Base-by-base conservation (phyloP, 768 basidiomycete genomes). In the Mycena pura region DNA sequence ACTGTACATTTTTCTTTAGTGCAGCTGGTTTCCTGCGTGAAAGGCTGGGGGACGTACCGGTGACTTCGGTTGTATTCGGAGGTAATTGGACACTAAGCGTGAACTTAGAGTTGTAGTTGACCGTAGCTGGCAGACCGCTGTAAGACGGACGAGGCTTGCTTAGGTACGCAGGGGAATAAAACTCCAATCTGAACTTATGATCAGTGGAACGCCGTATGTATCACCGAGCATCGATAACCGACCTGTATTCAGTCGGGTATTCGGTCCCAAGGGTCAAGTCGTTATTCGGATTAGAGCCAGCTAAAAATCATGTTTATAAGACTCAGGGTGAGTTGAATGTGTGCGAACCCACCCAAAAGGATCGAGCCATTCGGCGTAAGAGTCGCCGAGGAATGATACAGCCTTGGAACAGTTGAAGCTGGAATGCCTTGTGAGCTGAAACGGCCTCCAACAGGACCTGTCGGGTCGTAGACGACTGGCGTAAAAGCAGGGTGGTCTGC, bases 281-380 rank as follows among this genome's bases (percentile, higher is more conserved):
- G 27, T 24, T 68, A 71, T 82, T 80, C n/a, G 82, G 80, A 72
- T 84, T 84, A 46, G 76, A 79, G 29, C 82, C 82, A 28, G 79
- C 76, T 31, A 34, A 15, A 36, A 31, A 7, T 36, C 13, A 25
- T 21, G n/a, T n/a, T n/a, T n/a, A n/a, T 4, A 27, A 19, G 22
- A 34, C 10, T 24, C 2, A 8, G 31, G 21, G n/a, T 8, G 22
- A 56, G 15, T 34, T 22, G n/a, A 25, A 36, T 36, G 9, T 36
- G 17, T 36, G 27, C 25, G 21, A n/a, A 3, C 6, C 34, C 24
- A 41, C 27, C n/a, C 79, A 49, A 28, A 29, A 25, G 14, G 28
- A 36, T 24, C 72, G 57, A 80, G 65, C n/a, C n/a, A n/a, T n/a
- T n/a, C n/a, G n/a, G n/a, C n/a, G n/a, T n/a, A n/a, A n/a, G n/a